phyloP scores from a whole-genome alignment of 129 eudicot genomes.

The Logfia minima region DNA sequence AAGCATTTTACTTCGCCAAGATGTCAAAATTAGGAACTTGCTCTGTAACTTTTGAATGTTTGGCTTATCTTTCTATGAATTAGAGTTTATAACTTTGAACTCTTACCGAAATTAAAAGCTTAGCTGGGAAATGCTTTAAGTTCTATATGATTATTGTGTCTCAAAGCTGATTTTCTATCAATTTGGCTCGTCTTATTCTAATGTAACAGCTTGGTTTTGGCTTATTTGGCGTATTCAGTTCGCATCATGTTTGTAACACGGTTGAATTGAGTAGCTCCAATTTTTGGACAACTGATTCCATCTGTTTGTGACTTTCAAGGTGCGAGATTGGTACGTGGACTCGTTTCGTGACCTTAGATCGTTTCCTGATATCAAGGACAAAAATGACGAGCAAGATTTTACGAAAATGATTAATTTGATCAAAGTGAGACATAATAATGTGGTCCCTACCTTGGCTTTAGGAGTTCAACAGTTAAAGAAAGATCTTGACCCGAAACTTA shows the following conservation, averaged over 20 bases:
- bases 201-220: neutral
- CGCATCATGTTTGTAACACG: neutral
- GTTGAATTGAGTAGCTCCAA: neutral
- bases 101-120: no score
- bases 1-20: no score
- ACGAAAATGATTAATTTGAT: conserved; percentile 85
- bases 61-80: no score
- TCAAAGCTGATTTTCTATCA: neutral
- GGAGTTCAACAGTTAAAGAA: conserved; percentile 93
- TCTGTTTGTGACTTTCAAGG: conserved; percentile 45
- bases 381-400: conserved; percentile 68
- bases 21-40: no score
- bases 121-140: no score
- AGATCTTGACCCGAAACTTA: conserved; percentile 57
- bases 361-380: conserved; percentile 75
- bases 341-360: conserved; percentile 92
- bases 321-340: conserved; percentile 95
- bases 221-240: neutral
- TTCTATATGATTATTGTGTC: neutral
- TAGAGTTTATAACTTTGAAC: no score
- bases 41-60: no score
- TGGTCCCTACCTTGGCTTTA: conserved; percentile 93
- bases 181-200: neutral
- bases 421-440: conserved; percentile 95
- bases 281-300: conserved; percentile 15